These are phyloP conservation scores for Backusella tuberculispora DNA, from an alignment of 192 early-diverging fungal genomes.

Conservation along the genomic window DNA sequence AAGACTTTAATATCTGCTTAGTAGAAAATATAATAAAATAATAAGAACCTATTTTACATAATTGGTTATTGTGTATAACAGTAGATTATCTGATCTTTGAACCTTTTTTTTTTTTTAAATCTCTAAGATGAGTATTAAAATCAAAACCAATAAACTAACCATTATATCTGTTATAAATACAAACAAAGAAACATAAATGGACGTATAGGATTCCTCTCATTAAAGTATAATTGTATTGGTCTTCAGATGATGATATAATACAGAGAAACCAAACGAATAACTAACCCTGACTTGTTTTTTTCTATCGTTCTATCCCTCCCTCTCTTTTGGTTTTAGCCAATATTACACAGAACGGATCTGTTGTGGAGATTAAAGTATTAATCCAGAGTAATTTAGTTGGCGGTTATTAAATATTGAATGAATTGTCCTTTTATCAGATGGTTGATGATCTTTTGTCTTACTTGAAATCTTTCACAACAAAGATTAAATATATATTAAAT, in stretches of 20 bases:
- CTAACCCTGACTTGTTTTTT: neutral
- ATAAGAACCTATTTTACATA: neutral
- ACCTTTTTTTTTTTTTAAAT: neutral
- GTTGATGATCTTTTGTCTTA: neutral
- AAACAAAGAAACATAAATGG: neutral
- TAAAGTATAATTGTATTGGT: neutral
- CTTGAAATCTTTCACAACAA: neutral
- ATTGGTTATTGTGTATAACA: neutral
- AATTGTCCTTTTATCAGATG: neutral
- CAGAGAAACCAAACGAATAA: neutral
- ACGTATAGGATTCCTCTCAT: neutral
- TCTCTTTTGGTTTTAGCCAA: too few relatives aligned
- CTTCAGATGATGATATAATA: neutral
- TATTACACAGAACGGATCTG: neutral
- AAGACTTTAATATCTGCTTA: neutral
- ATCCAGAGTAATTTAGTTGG: neutral
- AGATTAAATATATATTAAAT: neutral
- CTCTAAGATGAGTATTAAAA: neutral
- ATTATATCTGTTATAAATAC: neutral
- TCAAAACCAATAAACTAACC: neutral
- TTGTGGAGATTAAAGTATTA: neutral
- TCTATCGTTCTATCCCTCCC: neutral
- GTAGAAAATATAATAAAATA: neutral
- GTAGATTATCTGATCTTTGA: slow-evolving; percentile 12
- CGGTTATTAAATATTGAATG: neutral